Evolutionary conservation across 305 asterid genomes (phyloP).

Genomic region (Rubia peregrina): DNA sequence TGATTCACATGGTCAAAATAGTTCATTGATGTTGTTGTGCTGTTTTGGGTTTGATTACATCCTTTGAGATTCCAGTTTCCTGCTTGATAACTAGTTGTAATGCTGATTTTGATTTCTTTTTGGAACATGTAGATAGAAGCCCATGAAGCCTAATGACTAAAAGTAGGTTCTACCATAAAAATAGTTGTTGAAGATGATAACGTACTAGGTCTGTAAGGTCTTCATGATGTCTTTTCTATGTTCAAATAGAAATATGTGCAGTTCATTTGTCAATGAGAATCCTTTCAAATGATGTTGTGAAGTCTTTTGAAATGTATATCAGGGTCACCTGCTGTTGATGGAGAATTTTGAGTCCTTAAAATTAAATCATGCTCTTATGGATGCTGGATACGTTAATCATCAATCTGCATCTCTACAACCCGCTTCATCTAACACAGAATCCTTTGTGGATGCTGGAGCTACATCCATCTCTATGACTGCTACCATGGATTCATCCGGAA

Average conservation of each 20-base stretch:
- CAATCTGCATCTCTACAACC: slow-evolving; percentile 47
- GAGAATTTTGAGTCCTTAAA: slow-evolving; percentile 60
- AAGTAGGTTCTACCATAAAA: slow-evolving; percentile 2
- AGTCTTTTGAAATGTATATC: slow-evolving; percentile 25
- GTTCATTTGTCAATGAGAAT: not conserved
- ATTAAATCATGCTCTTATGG: slow-evolving; percentile 94
- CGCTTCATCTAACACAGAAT: slow-evolving; percentile 24
- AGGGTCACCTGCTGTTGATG: slow-evolving; percentile 86
- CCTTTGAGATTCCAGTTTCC: not conserved
- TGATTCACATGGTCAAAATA: not conserved
- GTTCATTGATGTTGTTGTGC: not conserved
- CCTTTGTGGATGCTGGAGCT: slow-evolving; percentile 39
- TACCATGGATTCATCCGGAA: slow-evolving; percentile 72
- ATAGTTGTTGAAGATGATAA: not conserved
- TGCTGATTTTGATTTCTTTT: not conserved
- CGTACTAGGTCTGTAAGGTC: not conserved
- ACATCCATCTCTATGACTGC: slow-evolving; percentile 88
- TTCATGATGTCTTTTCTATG: not conserved
- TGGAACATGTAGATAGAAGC: not conserved
- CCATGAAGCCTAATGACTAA: not conserved
- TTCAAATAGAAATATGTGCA: not conserved
- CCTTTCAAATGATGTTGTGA: slow-evolving; percentile 7
- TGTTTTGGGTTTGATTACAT: not conserved
- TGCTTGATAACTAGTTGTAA: not conserved
- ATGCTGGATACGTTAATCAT: slow-evolving; percentile 69